Evolutionary conservation across 2,329 filamentous ascomycete species (phyloP).

Genomic region (Talaromyces albobiverticillius): DNA sequence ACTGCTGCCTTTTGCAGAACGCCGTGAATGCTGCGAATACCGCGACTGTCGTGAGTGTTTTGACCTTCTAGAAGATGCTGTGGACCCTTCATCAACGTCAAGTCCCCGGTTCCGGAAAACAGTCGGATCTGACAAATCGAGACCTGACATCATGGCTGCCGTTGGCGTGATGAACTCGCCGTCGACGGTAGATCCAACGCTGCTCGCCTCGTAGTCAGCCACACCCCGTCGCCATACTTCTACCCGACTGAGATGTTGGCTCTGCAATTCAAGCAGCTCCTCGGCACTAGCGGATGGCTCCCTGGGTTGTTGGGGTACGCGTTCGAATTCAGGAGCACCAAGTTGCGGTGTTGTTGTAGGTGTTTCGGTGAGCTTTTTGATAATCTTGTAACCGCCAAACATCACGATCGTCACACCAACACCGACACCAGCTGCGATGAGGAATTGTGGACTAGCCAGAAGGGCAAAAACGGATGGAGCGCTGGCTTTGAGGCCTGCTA

Average conservation of each 20-base stretch:
- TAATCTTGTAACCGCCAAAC: slow-evolving; percentile 95
- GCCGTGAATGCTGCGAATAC: slow-evolving; percentile 22
- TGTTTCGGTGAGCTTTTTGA: slow-evolving; percentile 70
- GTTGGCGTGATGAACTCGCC: slow-evolving; percentile 64
- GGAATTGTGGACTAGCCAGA: slow-evolving; percentile 85
- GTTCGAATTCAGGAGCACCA: neutral
- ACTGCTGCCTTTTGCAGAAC: neutral
- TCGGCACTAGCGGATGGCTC: slow-evolving; percentile 44
- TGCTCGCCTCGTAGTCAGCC: slow-evolving; percentile 54
- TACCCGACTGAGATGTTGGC: slow-evolving; percentile 54
- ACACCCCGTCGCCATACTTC: slow-evolving; percentile 64
- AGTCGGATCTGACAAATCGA: slow-evolving; percentile 34
- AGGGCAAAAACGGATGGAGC: slow-evolving; percentile 85
- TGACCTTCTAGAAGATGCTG: slow-evolving; percentile 32
- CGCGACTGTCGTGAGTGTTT: slow-evolving; percentile 24
- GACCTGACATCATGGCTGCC: slow-evolving; percentile 49
- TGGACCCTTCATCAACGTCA: slow-evolving; percentile 29
- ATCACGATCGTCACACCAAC: slow-evolving; percentile 94
- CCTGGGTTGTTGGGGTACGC: neutral
- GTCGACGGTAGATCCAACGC: slow-evolving; percentile 60
- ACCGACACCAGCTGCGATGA: slow-evolving; percentile 85
- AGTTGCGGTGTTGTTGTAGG: slow-evolving; percentile 16
- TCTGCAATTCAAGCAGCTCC: slow-evolving; percentile 54
- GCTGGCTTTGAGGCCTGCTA: slow-evolving; percentile 71
- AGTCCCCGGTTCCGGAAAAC: slow-evolving; percentile 16